Base-by-base conservation (phyloP, 73 alveolate species). In the Tetrahymena elliotti region DNA sequence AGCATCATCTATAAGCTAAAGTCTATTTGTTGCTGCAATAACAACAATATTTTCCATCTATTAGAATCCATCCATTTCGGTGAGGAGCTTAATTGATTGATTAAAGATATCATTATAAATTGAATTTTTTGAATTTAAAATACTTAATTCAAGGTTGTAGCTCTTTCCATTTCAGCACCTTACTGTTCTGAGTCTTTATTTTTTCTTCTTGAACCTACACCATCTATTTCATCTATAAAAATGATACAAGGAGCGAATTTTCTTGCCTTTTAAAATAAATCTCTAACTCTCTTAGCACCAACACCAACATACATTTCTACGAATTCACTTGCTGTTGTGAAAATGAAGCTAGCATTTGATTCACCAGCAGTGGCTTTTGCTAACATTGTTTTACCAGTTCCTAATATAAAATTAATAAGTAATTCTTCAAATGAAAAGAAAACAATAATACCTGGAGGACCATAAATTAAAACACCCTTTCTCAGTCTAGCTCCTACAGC, bases 321-420 rank as follows among this genome's bases (percentile, higher is more conserved):
- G 84, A 98, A 98, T 96, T 98, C 99, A 7, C 99, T 97, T 18
- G 99, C 99, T 27, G 98, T 95, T 33, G 97, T 95, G 47, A 94
- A 97, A 9, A 98, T 93, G 92, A 98, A 98, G 40, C 94, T 96
- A 5, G 97, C 97, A 4, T 98, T 97, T 40, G 99, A 97, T 94
- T 98, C 99, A 15, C 97, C 93, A 40, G 99, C 99, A 35, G 98
- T 98, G 53, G 99, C 99, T 88, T 98, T 98, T 52, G 99, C 99
- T 35, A 98, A 82, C 95, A 98, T 93, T 9, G 99, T 98, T 93
- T 98, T 98, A 35, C 99, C 99, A 53, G 99, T 98, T 33, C 99
- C 99, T 38, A 68, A 68, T 24, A n/a, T 16, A 95, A 83, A 40
- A 97, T 93, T 20, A 41, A 38, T 92, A 96, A n/a, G 38, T 18